These are phyloP conservation scores for Colletotrichum salicis DNA, from an alignment of 2,329 filamentous ascomycete genomes.

Conservation along the genomic window DNA sequence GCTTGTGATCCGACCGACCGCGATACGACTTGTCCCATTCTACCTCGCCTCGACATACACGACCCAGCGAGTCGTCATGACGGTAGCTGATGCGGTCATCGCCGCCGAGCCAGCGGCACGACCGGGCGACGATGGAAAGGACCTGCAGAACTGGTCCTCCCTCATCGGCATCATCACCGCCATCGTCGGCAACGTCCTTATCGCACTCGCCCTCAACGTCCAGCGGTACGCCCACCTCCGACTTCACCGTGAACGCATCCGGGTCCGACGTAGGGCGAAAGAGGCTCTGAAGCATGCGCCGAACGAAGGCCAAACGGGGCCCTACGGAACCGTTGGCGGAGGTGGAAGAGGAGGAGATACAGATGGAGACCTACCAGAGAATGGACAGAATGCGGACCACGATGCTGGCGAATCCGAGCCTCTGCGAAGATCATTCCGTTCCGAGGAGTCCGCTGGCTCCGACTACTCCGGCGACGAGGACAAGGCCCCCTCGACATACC, in stretches of 20 bases:
- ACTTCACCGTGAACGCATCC: constrained; percentile 76
- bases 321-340: constrained; percentile 48
- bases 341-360: constrained; percentile 25
- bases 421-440: constrained; percentile 62
- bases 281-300: constrained; percentile 61
- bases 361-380: constrained; percentile 17
- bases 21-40: background rate
- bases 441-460: constrained; percentile 52
- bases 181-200: constrained; percentile 91
- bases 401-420: constrained; percentile 60
- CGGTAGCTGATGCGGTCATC: constrained; percentile 16
- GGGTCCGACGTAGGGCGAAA: constrained; percentile 64
- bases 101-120: constrained; percentile 29
- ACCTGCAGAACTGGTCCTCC: constrained; percentile 82
- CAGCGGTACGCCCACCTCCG: constrained; percentile 95
- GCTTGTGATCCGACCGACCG: constrained; percentile 1
- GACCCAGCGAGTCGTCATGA: constrained; percentile 24
- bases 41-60: background rate
- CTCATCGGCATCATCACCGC: constrained; percentile 95
- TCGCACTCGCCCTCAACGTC: constrained; percentile 94
- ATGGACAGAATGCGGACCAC: constrained; percentile 42
- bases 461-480: constrained; percentile 47
- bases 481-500: constrained; percentile 74
- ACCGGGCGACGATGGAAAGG: constrained; percentile 52
- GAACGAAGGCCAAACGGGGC: constrained; percentile 41